phyloP scores from a whole-genome alignment of 495 filamentous ascomycete species.

The Neurospora sp. region DNA sequence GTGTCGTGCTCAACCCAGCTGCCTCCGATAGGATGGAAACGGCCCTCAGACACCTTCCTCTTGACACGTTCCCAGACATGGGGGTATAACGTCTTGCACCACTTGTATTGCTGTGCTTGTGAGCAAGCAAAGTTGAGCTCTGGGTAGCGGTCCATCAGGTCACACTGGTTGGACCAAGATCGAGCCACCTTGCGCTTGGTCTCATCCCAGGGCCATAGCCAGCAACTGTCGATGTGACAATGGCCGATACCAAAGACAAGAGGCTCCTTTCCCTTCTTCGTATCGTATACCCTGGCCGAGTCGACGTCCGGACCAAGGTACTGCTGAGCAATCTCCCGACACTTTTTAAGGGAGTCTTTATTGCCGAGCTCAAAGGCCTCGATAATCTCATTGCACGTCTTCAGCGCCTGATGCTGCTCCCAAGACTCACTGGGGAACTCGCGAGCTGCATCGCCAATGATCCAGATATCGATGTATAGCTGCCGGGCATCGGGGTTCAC shows the following conservation, averaged over 20 bases:
- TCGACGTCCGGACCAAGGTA: constrained; percentile 77
- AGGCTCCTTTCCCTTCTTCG: constrained; percentile 44
- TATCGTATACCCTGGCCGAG: constrained; percentile 74
- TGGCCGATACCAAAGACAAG: constrained; percentile 85
- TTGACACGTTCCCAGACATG: constrained; percentile 83
- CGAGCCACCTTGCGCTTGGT: constrained; percentile 94
- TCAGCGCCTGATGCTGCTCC: constrained; percentile 78
- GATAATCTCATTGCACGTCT: constrained; percentile 78
- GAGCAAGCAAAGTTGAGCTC: constrained; percentile 88
- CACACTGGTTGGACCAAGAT: constrained; percentile 93
- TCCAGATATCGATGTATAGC: constrained; percentile 88
- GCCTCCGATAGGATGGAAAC: constrained; percentile 89
- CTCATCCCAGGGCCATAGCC: constrained; percentile 98
- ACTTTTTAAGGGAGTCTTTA: constrained; percentile 64
- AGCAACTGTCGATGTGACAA: constrained; percentile 96
- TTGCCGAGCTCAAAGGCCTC: constrained; percentile 75
- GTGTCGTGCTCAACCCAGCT: constrained; percentile 99
- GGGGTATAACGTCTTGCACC: constrained; percentile 85
- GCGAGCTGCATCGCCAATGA: constrained; percentile 76
- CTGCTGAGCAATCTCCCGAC: constrained; percentile 68
- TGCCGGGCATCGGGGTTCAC: constrained; percentile 78
- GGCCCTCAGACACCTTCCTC: constrained; percentile 76
- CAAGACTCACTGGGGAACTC: constrained; percentile 72
- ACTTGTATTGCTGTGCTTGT: constrained; percentile 96
- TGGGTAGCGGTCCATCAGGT: constrained; percentile 86